Evolutionary conservation across 75 land plant species (phyloP).

Genomic region (Picea glauca): DNA sequence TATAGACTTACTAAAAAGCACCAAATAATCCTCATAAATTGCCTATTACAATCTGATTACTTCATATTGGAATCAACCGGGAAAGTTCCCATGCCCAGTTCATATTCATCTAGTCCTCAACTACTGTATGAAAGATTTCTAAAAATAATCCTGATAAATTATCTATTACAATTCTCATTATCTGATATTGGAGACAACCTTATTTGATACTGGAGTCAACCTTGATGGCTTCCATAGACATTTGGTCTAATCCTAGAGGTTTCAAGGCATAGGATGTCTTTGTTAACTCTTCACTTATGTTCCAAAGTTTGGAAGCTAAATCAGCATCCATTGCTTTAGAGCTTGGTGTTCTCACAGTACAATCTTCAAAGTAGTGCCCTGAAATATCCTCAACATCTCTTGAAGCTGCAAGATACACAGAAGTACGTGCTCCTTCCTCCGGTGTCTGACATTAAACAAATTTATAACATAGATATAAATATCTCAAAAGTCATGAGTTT

Average conservation of each 20-base stretch:
- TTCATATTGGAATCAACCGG: too few species aligned
- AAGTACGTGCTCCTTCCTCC: conserved; percentile 34
- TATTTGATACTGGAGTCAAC: too few species aligned
- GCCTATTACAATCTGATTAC: too few species aligned
- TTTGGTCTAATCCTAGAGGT: neutral
- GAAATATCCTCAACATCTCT: conserved; percentile 21
- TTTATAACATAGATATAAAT: neutral
- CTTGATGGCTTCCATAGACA: too few species aligned
- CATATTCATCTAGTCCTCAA: too few species aligned
- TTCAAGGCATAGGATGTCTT: neutral
- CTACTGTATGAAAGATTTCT: too few species aligned
- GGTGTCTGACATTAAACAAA: conserved; percentile 24
- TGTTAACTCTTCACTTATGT: conserved; percentile 27
- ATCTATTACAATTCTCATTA: too few species aligned
- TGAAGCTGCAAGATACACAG: conserved; percentile 26
- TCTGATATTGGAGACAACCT: too few species aligned
- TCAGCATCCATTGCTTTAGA: conserved; percentile 17
- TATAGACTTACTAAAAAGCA: too few species aligned
- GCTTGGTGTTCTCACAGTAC: conserved; percentile 23
- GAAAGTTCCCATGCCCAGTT: too few species aligned
- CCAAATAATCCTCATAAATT: too few species aligned
- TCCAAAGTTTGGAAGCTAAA: conserved; percentile 30
- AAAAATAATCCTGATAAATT: too few species aligned
- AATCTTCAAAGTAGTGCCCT: conserved; percentile 29
- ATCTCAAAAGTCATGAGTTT: neutral